Conservation (phyloP, 805 yeast genomes). For the Ogataea chonburiensis region DNA sequence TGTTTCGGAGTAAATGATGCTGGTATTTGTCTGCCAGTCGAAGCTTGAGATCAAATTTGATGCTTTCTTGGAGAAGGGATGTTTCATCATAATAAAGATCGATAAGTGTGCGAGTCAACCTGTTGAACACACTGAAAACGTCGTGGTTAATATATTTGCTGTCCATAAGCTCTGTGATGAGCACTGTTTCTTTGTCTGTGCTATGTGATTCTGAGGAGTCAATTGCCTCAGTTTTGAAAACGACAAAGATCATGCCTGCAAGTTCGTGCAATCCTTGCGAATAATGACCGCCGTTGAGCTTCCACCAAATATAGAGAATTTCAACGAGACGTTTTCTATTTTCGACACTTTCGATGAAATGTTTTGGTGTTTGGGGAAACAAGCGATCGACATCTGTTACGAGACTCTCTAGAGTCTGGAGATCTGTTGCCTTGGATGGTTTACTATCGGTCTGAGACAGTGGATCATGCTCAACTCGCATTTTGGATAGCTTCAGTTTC, state of each 20-base stretch:
- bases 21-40: conserved; percentile 52
- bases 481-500: conserved; percentile 15
- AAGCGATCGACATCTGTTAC: conserved; percentile 52
- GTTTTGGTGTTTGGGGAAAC: conserved; percentile 42
- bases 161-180: conserved; percentile 41
- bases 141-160: conserved; percentile 40
- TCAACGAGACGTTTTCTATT: conserved; percentile 38
- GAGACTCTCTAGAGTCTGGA: conserved; percentile 42
- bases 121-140: conserved; percentile 42
- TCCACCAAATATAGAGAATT: conserved; percentile 48
- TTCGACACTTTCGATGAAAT: conserved; percentile 29
- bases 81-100: conserved; percentile 40
- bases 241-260: conserved; percentile 46
- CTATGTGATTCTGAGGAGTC: conserved; percentile 6
- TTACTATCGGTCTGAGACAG: conserved; percentile 6
- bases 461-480: conserved; percentile 26
- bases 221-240: conserved; percentile 39
- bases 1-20: conserved; percentile 44
- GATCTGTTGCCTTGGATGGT: conserved; percentile 27
- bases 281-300: conserved; percentile 39
- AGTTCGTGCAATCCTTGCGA: conserved; percentile 58
- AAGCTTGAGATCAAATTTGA: conserved; percentile 44
- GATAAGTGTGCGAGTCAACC: conserved; percentile 37
- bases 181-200: conserved; percentile 18
- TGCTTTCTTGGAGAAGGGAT: conserved; percentile 44